A percentile compares a stretch with the other conserved stretches of the same genome.
phyloP scores from a whole-genome alignment of 2,329 filamentous ascomycete species.

The Rutstroemia sp. region DNA sequence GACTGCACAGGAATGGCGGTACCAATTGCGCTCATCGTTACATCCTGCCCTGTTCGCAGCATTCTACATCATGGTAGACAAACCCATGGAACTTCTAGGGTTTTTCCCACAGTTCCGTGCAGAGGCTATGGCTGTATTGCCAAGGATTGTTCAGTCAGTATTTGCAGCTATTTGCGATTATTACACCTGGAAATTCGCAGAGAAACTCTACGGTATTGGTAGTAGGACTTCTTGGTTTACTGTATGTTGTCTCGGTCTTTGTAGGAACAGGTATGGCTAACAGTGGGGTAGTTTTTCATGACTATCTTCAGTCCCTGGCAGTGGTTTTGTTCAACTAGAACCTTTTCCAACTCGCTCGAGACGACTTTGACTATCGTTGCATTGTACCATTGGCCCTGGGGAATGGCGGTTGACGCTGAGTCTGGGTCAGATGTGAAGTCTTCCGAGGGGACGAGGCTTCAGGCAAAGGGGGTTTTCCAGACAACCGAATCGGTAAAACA shows the following conservation, averaged over 20 bases:
- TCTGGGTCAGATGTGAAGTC: background rate
- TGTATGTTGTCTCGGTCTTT: constrained; percentile 38
- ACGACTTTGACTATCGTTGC: constrained; percentile 78
- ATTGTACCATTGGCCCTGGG: constrained; percentile 82
- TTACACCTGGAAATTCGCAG: constrained; percentile 79
- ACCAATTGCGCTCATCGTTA: constrained; percentile 80
- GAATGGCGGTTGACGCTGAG: constrained; percentile 41
- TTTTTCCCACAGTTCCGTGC: constrained; percentile 50
- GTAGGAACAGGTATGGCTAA: constrained; percentile 3
- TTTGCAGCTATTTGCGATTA: constrained; percentile 76
- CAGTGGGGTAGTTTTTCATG: constrained; percentile 52
- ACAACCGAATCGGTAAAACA: constrained; percentile 28
- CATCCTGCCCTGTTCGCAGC: constrained; percentile 82
- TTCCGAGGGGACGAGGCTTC: background rate
- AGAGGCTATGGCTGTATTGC: constrained; percentile 61
- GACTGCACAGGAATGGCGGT: constrained; percentile 72
- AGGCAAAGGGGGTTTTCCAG: constrained; percentile 13
- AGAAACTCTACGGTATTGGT: constrained; percentile 60
- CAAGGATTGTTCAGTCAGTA: constrained; percentile 67
- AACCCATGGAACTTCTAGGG: constrained; percentile 46
- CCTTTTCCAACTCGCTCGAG: constrained; percentile 91
- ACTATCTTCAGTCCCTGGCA: constrained; percentile 81
- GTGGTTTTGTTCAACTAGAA: constrained; percentile 90
- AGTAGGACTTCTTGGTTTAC: constrained; percentile 60
- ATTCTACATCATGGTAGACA: constrained; percentile 58